Evolutionary conservation across 441 rosid species (phyloP), one percentile per base, ranked within the genome.

Genomic region (Eutrema salsugineum): DNA sequence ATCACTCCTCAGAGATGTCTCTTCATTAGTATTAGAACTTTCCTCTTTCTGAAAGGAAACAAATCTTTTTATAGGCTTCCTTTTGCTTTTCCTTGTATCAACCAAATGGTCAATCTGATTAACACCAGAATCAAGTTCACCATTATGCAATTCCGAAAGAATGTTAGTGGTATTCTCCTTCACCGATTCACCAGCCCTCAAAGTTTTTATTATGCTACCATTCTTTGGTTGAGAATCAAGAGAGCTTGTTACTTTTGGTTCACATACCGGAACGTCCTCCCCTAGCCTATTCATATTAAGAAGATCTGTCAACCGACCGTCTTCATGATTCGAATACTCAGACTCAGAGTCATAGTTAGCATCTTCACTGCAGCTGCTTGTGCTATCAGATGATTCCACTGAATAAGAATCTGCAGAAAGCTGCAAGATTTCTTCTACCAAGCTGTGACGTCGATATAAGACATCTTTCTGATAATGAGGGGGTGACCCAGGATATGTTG

Each of bases 401-500:
- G 97, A 90, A 79, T 63, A 89, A 72, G 99, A 89, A 51, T 87
- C 94, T 7, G 91, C 98, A 78, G 99, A 86, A 27, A 90, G 85
- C 85, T 89, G 99, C 82, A 94, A 77, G 76, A 88, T 86, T 84
- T 94, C 99, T 78, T 90, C 96, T 73, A 90, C 97, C 63, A 94
- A 80, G 77, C 87, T 83, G 57, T 86, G 90, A 40, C 97, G 89
- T 43, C 93, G 97, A 63, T 86, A 87, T 82, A 94, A 77, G 77
- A 94, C 86, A 83, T 92, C 95, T 77, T 87, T 86, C 67, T 78
- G 83, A 66, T 89, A 94, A 75, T 88, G 91, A 73, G 99, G 99
- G 30, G 98, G 98, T 28, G 99, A 89, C 71, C 87, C 82, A 73
- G 84, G 91, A 70, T 74, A 63, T 33, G 71, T 78, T 51, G 83